These are phyloP conservation scores for Aspergillus steynii DNA, from an alignment of 495 filamentous ascomycete species.

Conservation along the genomic window DNA sequence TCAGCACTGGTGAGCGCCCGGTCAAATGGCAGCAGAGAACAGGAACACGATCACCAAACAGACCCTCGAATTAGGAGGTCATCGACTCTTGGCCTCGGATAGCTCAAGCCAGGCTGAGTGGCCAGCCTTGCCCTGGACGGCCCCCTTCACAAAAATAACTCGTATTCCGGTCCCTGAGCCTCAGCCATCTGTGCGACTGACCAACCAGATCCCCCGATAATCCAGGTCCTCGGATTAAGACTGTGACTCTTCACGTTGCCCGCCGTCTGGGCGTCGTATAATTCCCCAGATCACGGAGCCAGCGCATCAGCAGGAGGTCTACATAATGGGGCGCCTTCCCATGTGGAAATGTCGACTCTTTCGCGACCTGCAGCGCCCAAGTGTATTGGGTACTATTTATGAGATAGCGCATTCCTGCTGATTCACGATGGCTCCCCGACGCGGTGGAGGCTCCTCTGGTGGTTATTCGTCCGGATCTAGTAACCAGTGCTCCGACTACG, in stretches of 20 bases:
- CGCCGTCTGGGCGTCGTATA: neutral
- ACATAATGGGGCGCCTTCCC: neutral
- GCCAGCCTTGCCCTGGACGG: neutral
- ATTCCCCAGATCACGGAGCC: neutral
- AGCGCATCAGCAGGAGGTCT: neutral
- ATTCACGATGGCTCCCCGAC: conserved; percentile 7
- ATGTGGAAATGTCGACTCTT: neutral
- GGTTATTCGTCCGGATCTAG: neutral
- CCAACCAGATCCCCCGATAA: neutral
- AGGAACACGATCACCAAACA: neutral
- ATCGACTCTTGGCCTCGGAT: neutral
- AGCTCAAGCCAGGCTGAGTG: neutral
- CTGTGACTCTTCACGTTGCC: neutral
- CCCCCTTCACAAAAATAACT: neutral
- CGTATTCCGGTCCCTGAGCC: conserved; percentile 4
- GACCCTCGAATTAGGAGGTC: neutral
- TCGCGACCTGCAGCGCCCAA: neutral
- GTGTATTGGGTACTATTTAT: neutral
- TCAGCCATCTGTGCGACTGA: neutral
- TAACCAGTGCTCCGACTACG: neutral
- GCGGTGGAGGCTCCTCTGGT: neutral
- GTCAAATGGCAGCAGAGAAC: neutral
- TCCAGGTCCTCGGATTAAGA: neutral
- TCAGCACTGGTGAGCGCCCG: neutral
- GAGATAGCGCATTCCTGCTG: neutral